Conservation (phyloP, 1,139 yeast species). For the Geotrichum fermentans region DNA sequence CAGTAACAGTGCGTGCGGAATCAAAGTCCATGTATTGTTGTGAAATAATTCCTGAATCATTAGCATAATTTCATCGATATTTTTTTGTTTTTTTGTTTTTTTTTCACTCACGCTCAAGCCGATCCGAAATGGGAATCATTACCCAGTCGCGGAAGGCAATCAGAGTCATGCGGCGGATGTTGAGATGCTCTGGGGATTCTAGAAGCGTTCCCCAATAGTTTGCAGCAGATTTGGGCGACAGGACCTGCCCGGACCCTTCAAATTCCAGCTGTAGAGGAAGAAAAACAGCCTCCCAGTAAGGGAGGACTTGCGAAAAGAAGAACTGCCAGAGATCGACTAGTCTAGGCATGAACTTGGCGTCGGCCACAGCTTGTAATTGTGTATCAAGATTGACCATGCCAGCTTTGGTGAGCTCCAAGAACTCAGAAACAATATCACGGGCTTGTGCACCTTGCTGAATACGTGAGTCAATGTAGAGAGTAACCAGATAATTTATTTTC, state of each 20-base stretch:
- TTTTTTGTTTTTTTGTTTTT: neutral
- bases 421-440: conserved; percentile 41
- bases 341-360: conserved; percentile 30
- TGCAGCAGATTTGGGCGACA: conserved; percentile 33
- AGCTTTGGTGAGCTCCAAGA: conserved; percentile 45
- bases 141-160: conserved; percentile 38
- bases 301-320: conserved; percentile 50
- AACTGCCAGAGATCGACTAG: conserved; percentile 48
- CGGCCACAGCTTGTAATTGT: conserved; percentile 24
- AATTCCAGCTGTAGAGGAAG: conserved; percentile 55
- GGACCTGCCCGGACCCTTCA: conserved; percentile 39
- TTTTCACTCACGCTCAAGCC: conserved; percentile 38
- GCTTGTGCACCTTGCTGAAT: conserved; percentile 39
- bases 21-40: conserved; percentile 24
- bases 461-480: conserved; percentile 44
- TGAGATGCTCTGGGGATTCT: conserved; percentile 31
- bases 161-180: conserved; percentile 35
- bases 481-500: conserved; percentile 49
- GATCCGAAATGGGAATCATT: conserved; percentile 37
- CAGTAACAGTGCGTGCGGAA: conserved; percentile 24
- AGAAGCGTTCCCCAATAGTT: conserved; percentile 41
- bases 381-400: conserved; percentile 44
- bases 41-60: conserved; percentile 4
- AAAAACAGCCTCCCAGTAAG: conserved; percentile 56
- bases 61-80: neutral